Evolutionary conservation across 2,329 filamentous ascomycete species (phyloP), one percentile per base, ranked within the genome.

Genomic region (Pseudopyricularia javanii): DNA sequence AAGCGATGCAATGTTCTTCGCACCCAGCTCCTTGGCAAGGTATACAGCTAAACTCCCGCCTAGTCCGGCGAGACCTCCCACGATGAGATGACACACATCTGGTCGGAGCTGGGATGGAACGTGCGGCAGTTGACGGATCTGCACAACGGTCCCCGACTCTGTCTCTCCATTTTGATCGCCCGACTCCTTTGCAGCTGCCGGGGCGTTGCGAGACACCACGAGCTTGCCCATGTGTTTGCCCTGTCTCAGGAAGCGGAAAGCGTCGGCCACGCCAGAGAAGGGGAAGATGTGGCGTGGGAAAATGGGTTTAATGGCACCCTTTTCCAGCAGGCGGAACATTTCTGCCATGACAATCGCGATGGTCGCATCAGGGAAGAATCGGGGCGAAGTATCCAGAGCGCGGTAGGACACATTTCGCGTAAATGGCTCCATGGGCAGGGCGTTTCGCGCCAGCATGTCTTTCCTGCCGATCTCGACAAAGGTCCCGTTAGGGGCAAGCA

Each of bases 401-500:
- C 49, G 54, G 22, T 54, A 53, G 22, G 56, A 49, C 11, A 53
- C 47, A 30, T 53, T 54, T 14, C 28, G n/a, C n/a, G 60, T 60
- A 35, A 70, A 69, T 1, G 62, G 61, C 2, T 56, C 48, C 64
- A 70, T 69, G 7, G 64, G 61, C 15, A 70, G 57, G 4, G 57
- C 55, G 11, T 57, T 61, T 24, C 66, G 63, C 37, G 62, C 56
- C 5, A 56, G 22, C 11, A 60, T 56, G 32, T 62, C 58, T 1
- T 37, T 40, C 17, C 57, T 58, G 2, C 58, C 56, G 14, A 58
- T 60, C 45, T 69, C 67, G 1, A 69, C 49, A 47, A 69, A 63
- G 8, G 56, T 56, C 3, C 67, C 67, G 40, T 59, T 59, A 17
- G 60, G 55, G 4, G 67, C 64, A 2, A 45, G 24, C 2, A 66